phyloP scores from a whole-genome alignment of 176 grass and related monocot genomes.

The Saccharum officinarum region DNA sequence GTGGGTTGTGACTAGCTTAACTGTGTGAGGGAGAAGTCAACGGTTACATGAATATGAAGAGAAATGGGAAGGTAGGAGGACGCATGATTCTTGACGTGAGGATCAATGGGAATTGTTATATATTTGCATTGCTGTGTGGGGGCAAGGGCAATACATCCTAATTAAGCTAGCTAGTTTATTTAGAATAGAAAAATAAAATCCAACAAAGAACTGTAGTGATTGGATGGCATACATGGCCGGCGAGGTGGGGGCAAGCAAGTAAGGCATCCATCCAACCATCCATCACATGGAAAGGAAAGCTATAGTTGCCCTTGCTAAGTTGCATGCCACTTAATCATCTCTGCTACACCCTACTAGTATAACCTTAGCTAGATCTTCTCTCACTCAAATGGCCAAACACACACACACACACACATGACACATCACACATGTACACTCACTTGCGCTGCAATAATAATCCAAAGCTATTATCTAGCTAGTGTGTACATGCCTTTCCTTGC shows the following conservation, averaged over 20 bases:
- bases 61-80: background rate
- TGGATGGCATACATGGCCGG: background rate
- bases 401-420: too few relatives aligned
- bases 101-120: constrained; percentile 16
- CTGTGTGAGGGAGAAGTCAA: constrained; percentile 34
- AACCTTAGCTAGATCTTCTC: constrained; percentile 22
- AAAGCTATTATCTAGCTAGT: background rate
- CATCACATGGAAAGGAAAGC: background rate
- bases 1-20: background rate
- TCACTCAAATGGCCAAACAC: background rate
- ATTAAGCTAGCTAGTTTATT: background rate
- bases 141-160: background rate
- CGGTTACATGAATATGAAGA: constrained; percentile 6
- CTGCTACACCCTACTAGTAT: background rate
- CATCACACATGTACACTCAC: constrained; percentile 35
- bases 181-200: background rate
- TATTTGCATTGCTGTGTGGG: background rate
- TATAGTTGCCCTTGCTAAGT: background rate
- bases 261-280: constrained; percentile 44
- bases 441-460: constrained; percentile 30
- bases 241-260: constrained; percentile 47
- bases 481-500: constrained; percentile 19
- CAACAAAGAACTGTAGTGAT: background rate
- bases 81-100: constrained; percentile 48
- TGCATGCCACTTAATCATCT: constrained; percentile 14